Base-by-base conservation (phyloP, 108 stramenopile genomes). In the Cyclotella distinguenda region DNA sequence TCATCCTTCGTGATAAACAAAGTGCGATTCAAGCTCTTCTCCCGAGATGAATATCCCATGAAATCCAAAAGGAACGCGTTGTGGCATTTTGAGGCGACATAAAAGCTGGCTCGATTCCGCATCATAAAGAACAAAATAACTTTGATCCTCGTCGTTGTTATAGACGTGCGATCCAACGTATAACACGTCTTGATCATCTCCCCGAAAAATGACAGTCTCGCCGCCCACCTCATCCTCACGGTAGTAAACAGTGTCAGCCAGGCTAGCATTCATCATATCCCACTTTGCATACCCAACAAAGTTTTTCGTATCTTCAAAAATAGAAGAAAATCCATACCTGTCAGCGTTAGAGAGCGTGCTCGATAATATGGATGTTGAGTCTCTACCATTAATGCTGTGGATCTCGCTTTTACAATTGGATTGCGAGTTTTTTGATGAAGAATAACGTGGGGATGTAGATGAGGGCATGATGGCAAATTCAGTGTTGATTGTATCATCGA, bases 251-350 rank as follows among this genome's bases (percentile, higher is more conserved):
- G 74, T 63, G 52, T 62, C 42, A 15, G 59, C 60, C 39, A 76
- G 52, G 23, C 74, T 33, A 42, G 61, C 45, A 1, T 52, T 39
- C 15, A 76, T 25, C 54, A 76, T 23, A 21, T 76, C 74, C 74
- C 74, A 76, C 35, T 76, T 68, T 7, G 74, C 74, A 48, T 67
- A 76, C 2, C 74, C 74, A 58, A 76, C 58, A 31, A 76, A 76
- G 16, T 40, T 12, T 19, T 67, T 67, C 13, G 39, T 6, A 18
- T 76, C 67, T 10, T 33, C 66, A 44, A 58, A 68, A 22, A 76
- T 68, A 2, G 64, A 66, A 1, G 66, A 62, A 61, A 58, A 76
- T 35, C 74, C 74, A 49, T 34, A 68, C 22, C 66, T 52, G 40
- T 76, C 61, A 6, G 52, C 31, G 28, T 38, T 32, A 11, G 53